Conservation (phyloP, 768 basidiomycete genomes). For the Fomitopsis serialis region DNA sequence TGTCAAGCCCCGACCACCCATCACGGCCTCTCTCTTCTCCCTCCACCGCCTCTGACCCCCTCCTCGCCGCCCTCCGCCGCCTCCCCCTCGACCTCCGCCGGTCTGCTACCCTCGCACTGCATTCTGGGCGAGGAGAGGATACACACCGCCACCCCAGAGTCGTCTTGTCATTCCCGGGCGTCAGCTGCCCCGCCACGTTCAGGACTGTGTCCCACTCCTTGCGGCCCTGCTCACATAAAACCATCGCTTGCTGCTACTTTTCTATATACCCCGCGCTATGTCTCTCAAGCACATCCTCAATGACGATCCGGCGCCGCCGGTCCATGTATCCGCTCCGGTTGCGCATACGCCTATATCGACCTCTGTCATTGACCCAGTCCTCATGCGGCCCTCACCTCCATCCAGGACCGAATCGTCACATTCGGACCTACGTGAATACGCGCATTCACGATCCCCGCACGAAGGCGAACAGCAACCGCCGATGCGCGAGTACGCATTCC, state of each 20-base stretch:
- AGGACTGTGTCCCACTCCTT: not conserved
- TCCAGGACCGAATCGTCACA: constrained; percentile 13
- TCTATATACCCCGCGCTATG: constrained; percentile 34
- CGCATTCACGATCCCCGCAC: constrained; percentile 16
- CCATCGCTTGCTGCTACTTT: not conserved
- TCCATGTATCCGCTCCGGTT: constrained; percentile 25
- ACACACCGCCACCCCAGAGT: not conserved
- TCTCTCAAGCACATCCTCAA: constrained; percentile 79
- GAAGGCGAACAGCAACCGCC: constrained; percentile 24
- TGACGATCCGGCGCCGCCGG: constrained; percentile 46
- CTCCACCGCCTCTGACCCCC: too few species aligned
- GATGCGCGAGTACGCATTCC: constrained; percentile 30
- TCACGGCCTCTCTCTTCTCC: constrained; percentile 8
- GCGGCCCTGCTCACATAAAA: not conserved
- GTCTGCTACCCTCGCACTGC: not conserved
- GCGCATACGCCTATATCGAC: not conserved
- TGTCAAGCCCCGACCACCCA: constrained; percentile 15
- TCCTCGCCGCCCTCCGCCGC: constrained; percentile 6
- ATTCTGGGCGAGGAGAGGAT: not conserved
- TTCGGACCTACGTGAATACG: constrained; percentile 11
- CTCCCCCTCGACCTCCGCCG: constrained; percentile 3
- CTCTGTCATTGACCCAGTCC: constrained; percentile 18
- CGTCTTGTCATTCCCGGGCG: not conserved
- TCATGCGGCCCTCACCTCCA: constrained; percentile 21
- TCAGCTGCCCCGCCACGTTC: not conserved